A percentile compares a stretch with the other conserved stretches of the same genome.
Conservation (phyloP, 306 rosid species). For the Notholithocarpus densiflorus region DNA sequence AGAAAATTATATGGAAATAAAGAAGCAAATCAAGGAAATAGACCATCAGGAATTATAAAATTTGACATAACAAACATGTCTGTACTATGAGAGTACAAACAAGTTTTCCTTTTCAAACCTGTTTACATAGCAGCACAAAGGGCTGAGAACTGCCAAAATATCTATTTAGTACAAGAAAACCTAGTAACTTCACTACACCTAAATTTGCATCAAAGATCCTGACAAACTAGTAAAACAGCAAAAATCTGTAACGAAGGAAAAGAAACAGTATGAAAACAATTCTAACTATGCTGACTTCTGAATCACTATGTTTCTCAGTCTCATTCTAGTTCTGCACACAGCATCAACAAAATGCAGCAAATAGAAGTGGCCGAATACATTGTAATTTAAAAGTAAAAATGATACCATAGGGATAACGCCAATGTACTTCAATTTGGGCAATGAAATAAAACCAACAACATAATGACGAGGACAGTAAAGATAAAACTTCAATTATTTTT, state of each 20-base stretch:
- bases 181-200: not conserved
- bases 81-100: not conserved
- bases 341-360: not conserved
- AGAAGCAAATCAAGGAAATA: not conserved
- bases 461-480: not conserved
- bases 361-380: not conserved
- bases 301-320: too few relatives aligned
- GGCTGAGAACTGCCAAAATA: not conserved
- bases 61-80: not conserved
- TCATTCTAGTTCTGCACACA: not conserved
- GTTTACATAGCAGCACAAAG: not conserved
- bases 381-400: not conserved
- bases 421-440: not conserved
- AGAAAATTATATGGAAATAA: not conserved
- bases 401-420: not conserved
- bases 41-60: not conserved
- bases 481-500: too few relatives aligned
- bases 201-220: too few relatives aligned
- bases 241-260: too few relatives aligned
- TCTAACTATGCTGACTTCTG: too few relatives aligned
- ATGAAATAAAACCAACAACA: not conserved
- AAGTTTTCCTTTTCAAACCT: not conserved
- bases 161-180: not conserved
- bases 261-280: too few relatives aligned
- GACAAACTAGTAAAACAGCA: too few relatives aligned